Conservation (phyloP, 23 red algal genomes). For the Agarophyton chilense region DNA sequence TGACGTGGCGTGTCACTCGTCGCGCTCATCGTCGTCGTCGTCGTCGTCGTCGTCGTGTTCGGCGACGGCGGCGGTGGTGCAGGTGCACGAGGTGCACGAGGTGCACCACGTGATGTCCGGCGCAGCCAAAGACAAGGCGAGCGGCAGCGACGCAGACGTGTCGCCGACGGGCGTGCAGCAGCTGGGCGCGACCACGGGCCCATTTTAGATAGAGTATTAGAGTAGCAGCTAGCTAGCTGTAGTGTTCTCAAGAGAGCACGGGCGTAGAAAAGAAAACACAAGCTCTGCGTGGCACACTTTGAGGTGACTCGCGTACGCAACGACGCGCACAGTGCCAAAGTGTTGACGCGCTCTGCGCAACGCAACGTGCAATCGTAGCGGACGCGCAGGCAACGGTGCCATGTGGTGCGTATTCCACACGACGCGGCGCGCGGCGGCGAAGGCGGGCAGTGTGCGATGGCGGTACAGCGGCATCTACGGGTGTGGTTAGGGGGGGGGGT, state of each 20-base stretch:
- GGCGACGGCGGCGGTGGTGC: background rate
- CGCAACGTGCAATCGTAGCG: background rate
- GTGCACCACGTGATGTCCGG: background rate
- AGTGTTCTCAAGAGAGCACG: too few species aligned
- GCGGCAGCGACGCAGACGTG: background rate
- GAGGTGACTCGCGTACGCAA: background rate
- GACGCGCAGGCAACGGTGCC: background rate
- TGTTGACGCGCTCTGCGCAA: background rate
- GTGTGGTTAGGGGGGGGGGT: background rate
- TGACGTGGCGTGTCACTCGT: background rate
- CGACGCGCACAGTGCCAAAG: constrained; percentile 30
- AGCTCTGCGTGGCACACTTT: constrained; percentile 5
- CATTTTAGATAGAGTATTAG: too few species aligned
- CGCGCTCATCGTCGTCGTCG: constrained; percentile 3
- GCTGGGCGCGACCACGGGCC: background rate
- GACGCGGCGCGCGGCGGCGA: too few species aligned
- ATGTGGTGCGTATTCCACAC: too few species aligned
- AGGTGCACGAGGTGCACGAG: background rate
- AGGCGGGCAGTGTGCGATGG: background rate
- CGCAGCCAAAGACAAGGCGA: background rate
- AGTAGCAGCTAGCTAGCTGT: too few species aligned
- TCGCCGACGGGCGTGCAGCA: background rate
- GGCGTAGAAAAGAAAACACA: constrained; percentile 11
- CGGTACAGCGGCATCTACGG: constrained; percentile 32
- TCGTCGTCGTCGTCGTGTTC: background rate